Base-by-base conservation (phyloP, 352 stramenopile genomes). In the Phytophthora chlamydospora region DNA sequence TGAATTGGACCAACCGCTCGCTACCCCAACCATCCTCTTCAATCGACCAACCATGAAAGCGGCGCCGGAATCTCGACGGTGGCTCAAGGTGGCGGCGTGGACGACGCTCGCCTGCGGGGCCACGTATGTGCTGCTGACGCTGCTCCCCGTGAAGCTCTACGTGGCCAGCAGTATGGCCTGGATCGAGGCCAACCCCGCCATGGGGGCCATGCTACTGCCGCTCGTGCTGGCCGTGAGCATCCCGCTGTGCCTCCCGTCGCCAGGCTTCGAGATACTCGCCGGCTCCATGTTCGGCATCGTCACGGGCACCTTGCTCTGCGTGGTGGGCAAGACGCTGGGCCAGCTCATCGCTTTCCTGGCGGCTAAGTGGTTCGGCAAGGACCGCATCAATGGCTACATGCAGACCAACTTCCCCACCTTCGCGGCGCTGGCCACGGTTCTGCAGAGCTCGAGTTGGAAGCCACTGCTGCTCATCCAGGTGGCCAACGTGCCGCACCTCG, bases 381-480 rank as follows among this genome's bases (percentile, higher is more conserved):
- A 83, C 31, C 65, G 58, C 7, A 66, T 89, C 27, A 75, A 66
- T 3, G 44, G 42, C 13, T 89, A 91, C 59, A 71, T 90, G 38
- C 66, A 88, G 57, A 64, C 42, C 34, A 83, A 84, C 33, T 90
- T 89, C 51, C 80, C 81, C 0, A 45, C 63, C 6, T 90, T 90
- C 46, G 60, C 47, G 4, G 76, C 78, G 1, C 53, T 93, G 21
- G 61, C 77, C 0, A 66, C 56, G 6, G 78, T 91, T 19, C 46
- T 93, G 8, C 62, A 87, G 68, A 84, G 68, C 21, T 70, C 80
- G 12, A 89, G 73, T 53, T 89, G 82, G 83, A 93, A 89, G 54
- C 80, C 80, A 12, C 66, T 93, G 29, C 33, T 93, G 35, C 65
- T 90, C 27, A 73, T 91, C 13, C 84, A 93, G 55, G 72, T 93